Base-by-base conservation (phyloP, 768 basidiomycete species). In the Fistulinella prunicolor region DNA sequence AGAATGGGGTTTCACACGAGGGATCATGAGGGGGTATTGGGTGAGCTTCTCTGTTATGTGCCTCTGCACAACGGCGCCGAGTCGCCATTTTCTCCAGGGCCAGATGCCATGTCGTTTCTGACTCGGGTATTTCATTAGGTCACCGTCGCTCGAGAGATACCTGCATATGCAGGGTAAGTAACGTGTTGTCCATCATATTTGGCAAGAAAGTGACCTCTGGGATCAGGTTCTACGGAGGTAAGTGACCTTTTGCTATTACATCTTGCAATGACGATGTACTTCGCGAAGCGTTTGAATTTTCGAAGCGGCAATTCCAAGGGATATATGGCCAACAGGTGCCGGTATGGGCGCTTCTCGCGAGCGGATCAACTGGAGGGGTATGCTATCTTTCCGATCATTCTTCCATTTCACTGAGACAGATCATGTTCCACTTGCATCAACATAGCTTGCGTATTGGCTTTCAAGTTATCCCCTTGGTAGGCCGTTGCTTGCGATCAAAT, bases 1-100 rank as follows among this genome's bases (percentile, higher is more conserved):
- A 24, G 72, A 90, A 51, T 93, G 86, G 78, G 95, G 96, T 0
- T 83, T 98, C 53, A 71, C 82, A 45, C 76, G 82, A 54, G 96
- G 96, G 6, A 76, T 98, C 43, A 96, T 99, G 94, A 75, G 96
- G 17, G 96, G 96, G 1, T 98, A 93, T 64, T 97, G 95, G 95
- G 94, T 92, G 14, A 30, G 59, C 6, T n/a, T 35, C 9, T 32
- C 29, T 22, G 9, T 38, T 12, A n/a, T n/a, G n/a, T 12, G 14
- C 13, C 3, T 47, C 9, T 5, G 19, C 29, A 17, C 19, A 6
- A 8, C 32, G 35, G 16, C n/a, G n/a, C n/a, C n/a, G n/a, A n/a
- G n/a, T n/a, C n/a, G n/a, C n/a, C n/a, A n/a, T n/a, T n/a, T n/a
- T n/a, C n/a, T n/a, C n/a, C n/a, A n/a, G n/a, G n/a, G n/a, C n/a